Percentiles rank a stretch among this genome's conserved stretches.
phyloP scores from a whole-genome alignment of 345 rosid species.

The Brassica rapa region DNA sequence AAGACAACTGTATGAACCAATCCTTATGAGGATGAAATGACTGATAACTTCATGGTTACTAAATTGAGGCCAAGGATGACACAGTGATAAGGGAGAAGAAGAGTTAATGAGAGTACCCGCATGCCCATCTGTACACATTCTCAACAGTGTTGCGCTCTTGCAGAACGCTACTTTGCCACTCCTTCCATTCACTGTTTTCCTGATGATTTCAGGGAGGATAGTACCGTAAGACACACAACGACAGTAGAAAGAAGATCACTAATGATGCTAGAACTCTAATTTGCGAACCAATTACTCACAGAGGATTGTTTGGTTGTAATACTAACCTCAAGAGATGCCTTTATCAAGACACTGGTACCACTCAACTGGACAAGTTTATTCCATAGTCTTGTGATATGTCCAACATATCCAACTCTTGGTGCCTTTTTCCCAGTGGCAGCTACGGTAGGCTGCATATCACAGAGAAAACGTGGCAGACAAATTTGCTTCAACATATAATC shows the following conservation, averaged over 20 bases:
- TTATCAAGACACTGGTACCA: constrained; percentile 58
- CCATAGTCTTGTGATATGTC: constrained; percentile 82
- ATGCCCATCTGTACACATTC: constrained; percentile 94
- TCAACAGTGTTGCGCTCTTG: constrained; percentile 86
- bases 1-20: too few relatives aligned
- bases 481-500: constrained; percentile 3
- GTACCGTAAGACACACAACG: constrained; percentile 14
- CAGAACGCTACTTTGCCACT: constrained; percentile 74
- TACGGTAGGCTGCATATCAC: constrained; percentile 67
- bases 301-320: constrained; percentile 11
- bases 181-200: constrained; percentile 83
- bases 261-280: constrained; percentile 1
- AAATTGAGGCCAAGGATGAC: not conserved
- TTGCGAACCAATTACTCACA: not conserved
- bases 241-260: not conserved
- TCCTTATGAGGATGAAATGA: not conserved
- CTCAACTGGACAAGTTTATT: constrained; percentile 82
- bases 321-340: constrained; percentile 73
- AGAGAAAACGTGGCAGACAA: constrained; percentile 15
- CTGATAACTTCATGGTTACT: not conserved
- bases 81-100: constrained; percentile 21
- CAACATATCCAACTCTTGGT: constrained; percentile 84
- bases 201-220: constrained; percentile 38
- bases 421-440: constrained; percentile 71
- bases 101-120: constrained; percentile 60